Evolutionary conservation across 345 rosid genomes (phyloP), one percentile per base, ranked within the genome.

Genomic region (Fremontodendron californicum): DNA sequence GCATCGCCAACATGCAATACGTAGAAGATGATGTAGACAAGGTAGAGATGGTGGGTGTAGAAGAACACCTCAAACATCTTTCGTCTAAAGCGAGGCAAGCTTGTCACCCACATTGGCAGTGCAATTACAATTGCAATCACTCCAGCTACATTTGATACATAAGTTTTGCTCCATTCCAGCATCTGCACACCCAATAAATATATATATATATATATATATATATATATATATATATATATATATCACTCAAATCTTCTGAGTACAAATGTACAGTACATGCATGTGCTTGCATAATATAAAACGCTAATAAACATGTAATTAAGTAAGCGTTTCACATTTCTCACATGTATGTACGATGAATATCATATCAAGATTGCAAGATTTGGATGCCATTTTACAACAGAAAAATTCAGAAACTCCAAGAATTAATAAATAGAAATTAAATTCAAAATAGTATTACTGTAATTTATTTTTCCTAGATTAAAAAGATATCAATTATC

Each of bases 1-100:
- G 81, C 51, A 76, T 85, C 80, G 33, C 90, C 85, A 10, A 89
- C 88, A 63, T 89, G 95, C 62, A 90, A 70, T 0, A 91, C 39
- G 19, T 74, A 91, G 83, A 86, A 91, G 61, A 87, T 48, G 21
- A 87, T 57, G 74, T 83, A 89, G 68, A 84, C 1, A 33, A 86
- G 43, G 87, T 91, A 91, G 75, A 91, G 88, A 74, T 88, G 68
- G 75, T 91, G 95, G 25, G 90, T 85, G 78, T 87, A 89, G 76
- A 88, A 85, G 84, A 91, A 90, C 72, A 90, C 84, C 81, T 89
- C 92, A 51, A 89, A 89, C 52, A 81, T 73, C 61, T 78, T 82
- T 49, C 89, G 49, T 77, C 95, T 83, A 29, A 75, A 75, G n/a
- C 13, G 18, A 61, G 88, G 88, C 19, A 81, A 27, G 27, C 85